Evolutionary conservation across 2,329 filamentous ascomycete species (phyloP).

Genomic region (Knufia petricola): DNA sequence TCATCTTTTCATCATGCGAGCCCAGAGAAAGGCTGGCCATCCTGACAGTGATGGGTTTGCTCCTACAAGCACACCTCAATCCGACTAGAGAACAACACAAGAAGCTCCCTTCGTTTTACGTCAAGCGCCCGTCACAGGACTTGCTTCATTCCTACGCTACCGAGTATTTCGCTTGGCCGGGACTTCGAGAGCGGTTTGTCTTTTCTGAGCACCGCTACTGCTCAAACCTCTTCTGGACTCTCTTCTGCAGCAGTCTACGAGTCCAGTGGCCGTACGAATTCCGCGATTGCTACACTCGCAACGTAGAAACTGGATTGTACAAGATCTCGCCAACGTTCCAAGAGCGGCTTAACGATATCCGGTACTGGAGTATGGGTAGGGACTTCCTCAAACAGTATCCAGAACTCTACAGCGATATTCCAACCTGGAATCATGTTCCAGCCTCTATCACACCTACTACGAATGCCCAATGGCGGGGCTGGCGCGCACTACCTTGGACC

Average conservation of each 20-base stretch:
- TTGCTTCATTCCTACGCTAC: slow-evolving; percentile 21
- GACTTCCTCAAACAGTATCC: slow-evolving; percentile 20
- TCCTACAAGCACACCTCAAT: slow-evolving; percentile 19
- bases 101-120: slow-evolving; percentile 19
- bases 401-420: slow-evolving; percentile 20
- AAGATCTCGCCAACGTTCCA: slow-evolving; percentile 20
- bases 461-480: background rate
- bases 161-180: slow-evolving; percentile 22
- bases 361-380: slow-evolving; percentile 18
- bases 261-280: slow-evolving; percentile 21
- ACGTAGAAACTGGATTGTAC: slow-evolving; percentile 19
- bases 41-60: slow-evolving; percentile 18
- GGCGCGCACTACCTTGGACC: background rate
- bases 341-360: slow-evolving; percentile 18
- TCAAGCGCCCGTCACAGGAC: slow-evolving; percentile 17
- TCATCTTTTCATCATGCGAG: slow-evolving; percentile 14
- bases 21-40: slow-evolving; percentile 19
- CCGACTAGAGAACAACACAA: slow-evolving; percentile 14
- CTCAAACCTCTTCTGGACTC: slow-evolving; percentile 18
- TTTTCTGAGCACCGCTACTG: slow-evolving; percentile 22
- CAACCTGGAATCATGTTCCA: slow-evolving; percentile 16
- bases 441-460: background rate
- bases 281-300: slow-evolving; percentile 20
- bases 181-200: slow-evolving; percentile 21
- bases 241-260: slow-evolving; percentile 15